Evolutionary conservation across 805 yeast species (phyloP).

Genomic region (Cyberlindnera americana): DNA sequence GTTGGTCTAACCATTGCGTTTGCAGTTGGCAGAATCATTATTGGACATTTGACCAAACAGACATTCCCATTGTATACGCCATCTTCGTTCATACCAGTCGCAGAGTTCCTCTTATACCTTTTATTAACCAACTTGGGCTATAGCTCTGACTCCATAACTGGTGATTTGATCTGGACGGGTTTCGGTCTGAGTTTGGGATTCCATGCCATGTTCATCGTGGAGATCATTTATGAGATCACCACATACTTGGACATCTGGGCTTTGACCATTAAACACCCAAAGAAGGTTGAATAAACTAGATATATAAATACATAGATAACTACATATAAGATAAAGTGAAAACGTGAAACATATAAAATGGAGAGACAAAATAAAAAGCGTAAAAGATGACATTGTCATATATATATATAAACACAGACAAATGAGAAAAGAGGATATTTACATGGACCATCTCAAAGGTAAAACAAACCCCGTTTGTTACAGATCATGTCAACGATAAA

Average conservation of each 20-base stretch:
- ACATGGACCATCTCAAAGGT: neutral
- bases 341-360: neutral
- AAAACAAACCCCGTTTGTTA: neutral
- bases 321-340: neutral
- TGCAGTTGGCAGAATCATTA: constrained; percentile 85
- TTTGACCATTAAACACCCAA: constrained; percentile 76
- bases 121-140: constrained; percentile 26
- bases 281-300: constrained; percentile 30
- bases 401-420: too few species aligned
- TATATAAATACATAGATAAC: neutral
- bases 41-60: constrained; percentile 80
- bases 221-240: constrained; percentile 77
- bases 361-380: neutral
- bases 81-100: constrained; percentile 62
- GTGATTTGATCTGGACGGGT: constrained; percentile 60
- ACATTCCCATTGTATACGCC: constrained; percentile 69
- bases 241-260: constrained; percentile 81
- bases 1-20: constrained; percentile 78
- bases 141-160: constrained; percentile 40
- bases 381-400: neutral
- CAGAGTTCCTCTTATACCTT: constrained; percentile 38
- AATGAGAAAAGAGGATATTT: neutral
- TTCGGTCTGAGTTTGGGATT: constrained; percentile 63
- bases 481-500: too few species aligned
- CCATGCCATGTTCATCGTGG: constrained; percentile 69